Evolutionary conservation across 768 basidiomycete genomes (phyloP), one percentile per base, ranked within the genome.

Genomic region (Russula compacta): DNA sequence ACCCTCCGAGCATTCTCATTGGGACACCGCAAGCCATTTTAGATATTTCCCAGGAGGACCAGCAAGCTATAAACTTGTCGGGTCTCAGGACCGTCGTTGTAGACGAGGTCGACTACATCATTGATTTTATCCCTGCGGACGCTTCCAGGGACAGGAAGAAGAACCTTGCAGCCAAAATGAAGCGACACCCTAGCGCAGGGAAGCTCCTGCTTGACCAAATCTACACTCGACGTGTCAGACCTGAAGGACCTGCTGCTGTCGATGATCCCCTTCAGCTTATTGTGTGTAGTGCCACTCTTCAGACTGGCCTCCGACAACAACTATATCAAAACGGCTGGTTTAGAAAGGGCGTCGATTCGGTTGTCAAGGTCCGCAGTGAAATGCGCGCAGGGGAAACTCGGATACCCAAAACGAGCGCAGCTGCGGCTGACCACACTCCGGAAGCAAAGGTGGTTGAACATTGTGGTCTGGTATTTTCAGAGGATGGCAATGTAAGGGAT

Each of bases 61-160:
- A 76, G 1, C 67, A 73, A 19, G 76, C 73, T 14, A 70, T 88
- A 19, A 75, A 76, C 56, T 62, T 87, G 51, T 66, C 70, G 6
- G 72, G 71, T 52, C 71, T 87, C 54, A 79, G 79, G 14, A 80
- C 78, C 2, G 77, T 91, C 50, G 83, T 84, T 39, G 82, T 90
- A 57, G 89, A 91, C 64, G 89, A 91, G 69, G 84, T 82, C 50
- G 89, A 91, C 67, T 86, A 84, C 70, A 73, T 90, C 43, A 75
- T 92, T 56, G 81, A 80, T 60, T 80, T 77, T 2, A 72, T 78
- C 6, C 79, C 84, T 19, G 70, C 68, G 60, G 77, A 77, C 68
- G 69, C 75, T 36, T 77, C 71, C 53, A 69, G 67, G 53, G 69
- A 71, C 59, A 78, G 76, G 67, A 71, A 69, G 44, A 70, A 72